Percentiles rank a stretch among this genome's conserved stretches.
Conservation (phyloP, 2,329 filamentous ascomycete species). For the Apiospora pterosperma region DNA sequence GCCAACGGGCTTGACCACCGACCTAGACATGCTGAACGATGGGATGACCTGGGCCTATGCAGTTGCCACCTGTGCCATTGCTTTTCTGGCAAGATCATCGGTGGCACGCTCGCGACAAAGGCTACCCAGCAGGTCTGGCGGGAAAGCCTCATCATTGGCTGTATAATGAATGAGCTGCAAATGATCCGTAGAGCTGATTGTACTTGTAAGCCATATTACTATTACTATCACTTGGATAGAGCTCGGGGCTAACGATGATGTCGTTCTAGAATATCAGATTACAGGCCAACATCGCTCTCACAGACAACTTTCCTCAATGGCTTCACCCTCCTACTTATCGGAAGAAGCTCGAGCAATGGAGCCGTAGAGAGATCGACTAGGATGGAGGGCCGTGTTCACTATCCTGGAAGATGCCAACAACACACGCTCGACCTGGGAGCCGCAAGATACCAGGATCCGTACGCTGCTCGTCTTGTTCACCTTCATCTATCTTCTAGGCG, state of each 20-base stretch:
- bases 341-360: conserved; percentile 65
- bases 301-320: conserved; percentile 61
- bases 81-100: conserved; percentile 83
- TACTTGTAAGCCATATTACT: conserved; percentile 59
- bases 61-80: conserved; percentile 74
- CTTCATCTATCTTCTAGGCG: conserved; percentile 75
- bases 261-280: conserved; percentile 60
- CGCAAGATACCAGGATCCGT: conserved; percentile 43
- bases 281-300: conserved; percentile 68
- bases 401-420: conserved; percentile 31
- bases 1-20: conserved; percentile 79
- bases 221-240: not conserved
- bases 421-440: conserved; percentile 25
- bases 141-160: conserved; percentile 83
- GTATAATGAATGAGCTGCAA: conserved; percentile 96
- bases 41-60: conserved; percentile 90
- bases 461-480: conserved; percentile 78
- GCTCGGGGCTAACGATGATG: conserved; percentile 11
- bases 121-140: conserved; percentile 80
- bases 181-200: conserved; percentile 89
- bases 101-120: conserved; percentile 75
- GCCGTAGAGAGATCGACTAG: conserved; percentile 73
- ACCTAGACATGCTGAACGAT: conserved; percentile 77
- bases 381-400: conserved; percentile 55
- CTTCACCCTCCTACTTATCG: conserved; percentile 75